These are phyloP conservation scores for Rhizopogon vesiculosus DNA, from an alignment of 768 basidiomycete species.

Conservation along the genomic window DNA sequence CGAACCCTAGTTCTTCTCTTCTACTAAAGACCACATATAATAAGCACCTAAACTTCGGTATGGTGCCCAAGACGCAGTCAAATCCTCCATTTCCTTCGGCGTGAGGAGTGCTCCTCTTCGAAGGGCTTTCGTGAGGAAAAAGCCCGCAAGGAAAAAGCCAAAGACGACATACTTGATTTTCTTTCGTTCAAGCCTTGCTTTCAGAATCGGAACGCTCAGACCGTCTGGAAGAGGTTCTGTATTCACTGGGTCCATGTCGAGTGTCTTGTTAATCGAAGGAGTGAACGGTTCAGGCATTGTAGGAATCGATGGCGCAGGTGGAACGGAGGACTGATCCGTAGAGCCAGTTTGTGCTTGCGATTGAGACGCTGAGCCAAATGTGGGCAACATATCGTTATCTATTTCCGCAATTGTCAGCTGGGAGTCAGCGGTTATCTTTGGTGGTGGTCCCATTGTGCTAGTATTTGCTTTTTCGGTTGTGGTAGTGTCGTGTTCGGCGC, in stretches of 20 bases:
- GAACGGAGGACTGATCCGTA: constrained; percentile 26
- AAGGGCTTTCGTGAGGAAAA: constrained; percentile 8
- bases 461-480: background rate
- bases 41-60: constrained; percentile 85
- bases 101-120: constrained; percentile 67
- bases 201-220: constrained; percentile 50
- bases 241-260: constrained; percentile 34
- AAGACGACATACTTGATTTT: constrained; percentile 56
- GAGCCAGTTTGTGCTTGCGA: constrained; percentile 5
- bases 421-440: background rate
- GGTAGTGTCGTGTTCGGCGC: constrained; percentile 3
- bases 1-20: constrained; percentile 18
- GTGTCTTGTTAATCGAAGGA: constrained; percentile 58
- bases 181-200: constrained; percentile 60
- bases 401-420: background rate
- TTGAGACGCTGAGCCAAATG: constrained; percentile 8
- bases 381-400: constrained; percentile 30
- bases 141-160: constrained; percentile 1
- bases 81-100: constrained; percentile 74
- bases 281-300: constrained; percentile 56
- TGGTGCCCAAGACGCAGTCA: constrained; percentile 76
- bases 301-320: constrained; percentile 28
- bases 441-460: background rate
- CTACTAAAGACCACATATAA: constrained; percentile 84
- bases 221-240: constrained; percentile 50